Evolutionary conservation across 768 basidiomycete genomes (phyloP), one percentile per base, ranked within the genome.

Genomic region (Leucosporidium creatinivorum): DNA sequence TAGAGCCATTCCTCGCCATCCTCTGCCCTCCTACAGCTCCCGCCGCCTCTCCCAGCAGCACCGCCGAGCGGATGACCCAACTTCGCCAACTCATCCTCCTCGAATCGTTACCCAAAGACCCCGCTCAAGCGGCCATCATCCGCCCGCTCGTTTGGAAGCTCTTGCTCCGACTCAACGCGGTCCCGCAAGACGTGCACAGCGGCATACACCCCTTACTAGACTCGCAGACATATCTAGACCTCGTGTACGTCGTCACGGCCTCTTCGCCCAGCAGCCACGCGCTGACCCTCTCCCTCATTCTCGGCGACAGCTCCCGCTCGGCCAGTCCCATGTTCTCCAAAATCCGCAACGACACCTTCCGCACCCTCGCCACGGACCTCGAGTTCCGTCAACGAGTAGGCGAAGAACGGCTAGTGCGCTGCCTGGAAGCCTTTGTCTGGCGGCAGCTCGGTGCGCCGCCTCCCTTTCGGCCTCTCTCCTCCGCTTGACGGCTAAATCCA

Each of bases 361-460:
- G 94, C 66, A 99, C 96, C 21, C 79, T 99, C 28, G 93, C 94
- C 2, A 99, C 94, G 1, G 96, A 99, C 78, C 86, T 87, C 73
- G 91, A 89, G n/a, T 98, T 99, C 81, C 52, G 58, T n/a, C 25
- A 26, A 26, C 50, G 50, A 64, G 96, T 99, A 19, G 86, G 89
- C 36, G 94, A 98, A 79, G 93, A 94, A 74, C 93, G 93, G 91
- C 84, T 98, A 28, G 89, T 98, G 68, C 86, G 96, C 52, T 80
- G 97, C n/a, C 80, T 99, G 51, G 96, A 99, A 76, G 96, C 94
- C 2, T 99, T 97, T 78, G 93, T 97, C 4, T 99, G 94, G 96
- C 83, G 90, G 70, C 93, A 87, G 79, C 84, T 90, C 70, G 91
- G 92, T 91, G 30, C 60, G 5, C 28, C 21, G 19, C 7, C 25